Base-by-base conservation (phyloP, 2,329 filamentous ascomycete species). In the Aureobasidium subglaciale region DNA sequence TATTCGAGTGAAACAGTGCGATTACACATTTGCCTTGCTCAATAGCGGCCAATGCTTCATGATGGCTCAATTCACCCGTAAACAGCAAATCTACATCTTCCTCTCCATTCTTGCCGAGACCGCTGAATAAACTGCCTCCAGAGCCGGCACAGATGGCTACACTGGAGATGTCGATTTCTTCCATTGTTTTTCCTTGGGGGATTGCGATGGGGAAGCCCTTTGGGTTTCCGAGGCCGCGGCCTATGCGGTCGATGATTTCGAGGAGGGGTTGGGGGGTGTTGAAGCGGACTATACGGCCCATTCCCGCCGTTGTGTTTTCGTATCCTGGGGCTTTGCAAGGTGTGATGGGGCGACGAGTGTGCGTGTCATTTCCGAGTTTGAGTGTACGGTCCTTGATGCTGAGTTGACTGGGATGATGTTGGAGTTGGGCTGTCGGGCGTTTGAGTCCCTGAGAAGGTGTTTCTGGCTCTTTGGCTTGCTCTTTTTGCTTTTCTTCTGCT, bases 31-130 rank as follows among this genome's bases (percentile, higher is more conserved):
- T 85, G 1, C 91, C 91, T 57, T 85, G 81, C 74, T 96, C 91
- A 25, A 88, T 89, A 1, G 90, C 89, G 35, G 87, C 83, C 57
- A 99, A 79, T 3, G 92, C 90, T 60, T 93, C 90, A 68, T 99
- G 93, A 68, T 99, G 93, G 64, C 83, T 88, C 77, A 97, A 82
- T 74, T 99, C 93, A 1, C 93, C 93, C 0, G 90, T 97, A 63
- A 99, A 88, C 4, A 95, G 72, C 35, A 97, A 70, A 65, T 96
- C 90, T 0, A 90, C 89, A 38, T 77, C 72, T 8, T 81, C 75
- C 57, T 69, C 65, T 20, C 65, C 67, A 20, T 63, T 63, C 53
- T 65, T 65, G 57, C 68, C 65, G 2, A 84, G 75, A 37, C 79
- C 78, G 59, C 83, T 82, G 57, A 96, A 80, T 18, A 97, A 78